Base-by-base conservation (phyloP, 202 grass and related monocot genomes). In the Tripidium arundinaceum region DNA sequence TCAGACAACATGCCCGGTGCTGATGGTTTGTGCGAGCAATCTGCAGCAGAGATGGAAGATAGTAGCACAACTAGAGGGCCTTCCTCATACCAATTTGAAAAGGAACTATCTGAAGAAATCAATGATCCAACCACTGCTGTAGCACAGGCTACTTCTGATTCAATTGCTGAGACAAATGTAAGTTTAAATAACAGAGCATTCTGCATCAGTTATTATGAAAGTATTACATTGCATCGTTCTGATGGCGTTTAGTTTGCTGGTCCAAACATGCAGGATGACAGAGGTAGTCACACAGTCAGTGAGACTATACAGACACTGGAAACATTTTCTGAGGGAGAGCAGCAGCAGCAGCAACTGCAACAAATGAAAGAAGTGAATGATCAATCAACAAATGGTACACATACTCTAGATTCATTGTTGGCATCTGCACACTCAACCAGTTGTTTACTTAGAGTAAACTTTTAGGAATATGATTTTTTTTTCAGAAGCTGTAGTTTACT, bases 141-240 rank as follows among this genome's bases (percentile, higher is more conserved):
- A 63, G 45, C 70, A 69, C 76, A 90, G 63, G 19, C 7, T 39
- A 64, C 39, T 21, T 28, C 59, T 26, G 49, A 62, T 27, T 65
- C 37, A 81, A 36, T 25, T 79, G 45, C 33, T 75, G 65, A 90
- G 22, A 43, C 36, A 59, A 46, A 72, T 85, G 92, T 95, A 91
- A 88, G 88, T 91, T 72, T 65, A 13, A 67, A 29, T 72, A 69
- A 41, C 41, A 52, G 10, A 16, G 14, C 65, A 52, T 22, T 25
- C 6, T 65, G 33, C 54, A 36, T 70, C 24, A 81, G 71, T 16
- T 11, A 14, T 39, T 70, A 4, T 34, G 10, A 6, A 46, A 26
- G 21, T 68, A 27, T 59, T 81, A 29, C 28, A 77, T 60, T 77
- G 18, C 43, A 71, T 42, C 3, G 0, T 33, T 75, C 13, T 67